phyloP scores from a whole-genome alignment of 2,329 filamentous ascomycete genomes.

The Botrytis byssoidea region DNA sequence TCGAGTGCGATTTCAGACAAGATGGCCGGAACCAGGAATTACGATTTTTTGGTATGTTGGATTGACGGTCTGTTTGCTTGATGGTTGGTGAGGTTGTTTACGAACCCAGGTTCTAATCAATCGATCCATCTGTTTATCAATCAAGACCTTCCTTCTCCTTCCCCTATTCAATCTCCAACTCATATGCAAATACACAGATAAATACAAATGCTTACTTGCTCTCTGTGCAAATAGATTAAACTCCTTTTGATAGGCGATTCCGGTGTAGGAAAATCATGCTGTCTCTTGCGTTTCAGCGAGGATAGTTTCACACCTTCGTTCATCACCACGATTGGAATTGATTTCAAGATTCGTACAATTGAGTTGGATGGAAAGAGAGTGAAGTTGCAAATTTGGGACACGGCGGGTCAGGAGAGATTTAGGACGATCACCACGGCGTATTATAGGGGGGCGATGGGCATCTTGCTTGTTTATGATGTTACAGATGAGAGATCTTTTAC shows the following conservation, averaged over 20 bases:
- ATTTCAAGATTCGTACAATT: conserved; percentile 99
- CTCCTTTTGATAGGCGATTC: conserved; percentile 99
- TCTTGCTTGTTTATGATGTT: conserved; percentile 95
- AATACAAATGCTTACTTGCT: neutral
- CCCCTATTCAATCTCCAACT: conserved; percentile 8
- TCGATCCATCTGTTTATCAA: neutral
- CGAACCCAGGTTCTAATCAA: neutral
- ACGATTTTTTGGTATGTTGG: conserved; percentile 84
- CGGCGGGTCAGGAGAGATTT: conserved; percentile 96
- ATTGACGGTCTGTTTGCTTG: neutral
- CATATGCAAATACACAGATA: neutral
- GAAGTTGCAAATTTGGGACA: conserved; percentile 99
- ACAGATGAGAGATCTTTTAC: conserved; percentile 99
- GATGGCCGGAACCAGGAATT: conserved; percentile 98
- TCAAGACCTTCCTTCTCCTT: neutral
- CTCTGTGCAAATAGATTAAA: conserved; percentile 60
- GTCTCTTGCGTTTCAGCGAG: conserved; percentile 96
- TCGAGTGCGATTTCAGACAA: conserved; percentile 28
- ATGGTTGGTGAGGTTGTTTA: neutral
- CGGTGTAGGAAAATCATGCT: conserved; percentile 98
- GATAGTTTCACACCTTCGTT: conserved; percentile 99
- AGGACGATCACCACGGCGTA: conserved; percentile 98
- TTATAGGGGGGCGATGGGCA: conserved; percentile 98
- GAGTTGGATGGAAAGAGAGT: conserved; percentile 98
- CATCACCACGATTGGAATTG: conserved; percentile 99